Evolutionary conservation across 805 yeast species (phyloP), one percentile per base, ranked within the genome.

Genomic region (Wickerhamiella azymoides): DNA sequence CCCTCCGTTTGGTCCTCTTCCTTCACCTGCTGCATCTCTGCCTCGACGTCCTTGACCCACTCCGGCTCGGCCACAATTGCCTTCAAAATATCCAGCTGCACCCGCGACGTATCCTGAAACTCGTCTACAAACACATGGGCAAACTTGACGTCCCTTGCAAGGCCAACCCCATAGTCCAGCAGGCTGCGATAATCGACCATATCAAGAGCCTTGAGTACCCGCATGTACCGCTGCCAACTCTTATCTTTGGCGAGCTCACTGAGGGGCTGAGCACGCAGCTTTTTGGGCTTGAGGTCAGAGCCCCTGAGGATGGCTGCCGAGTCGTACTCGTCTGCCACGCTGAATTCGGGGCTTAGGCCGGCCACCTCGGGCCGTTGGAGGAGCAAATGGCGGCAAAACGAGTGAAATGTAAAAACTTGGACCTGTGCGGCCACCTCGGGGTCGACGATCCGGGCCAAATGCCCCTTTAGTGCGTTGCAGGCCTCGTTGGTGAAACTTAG

Each of bases 401-500:
- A 76, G 60, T 89, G 98, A 60, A 89, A 89, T 0, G 97, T 92
- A 1, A 96, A 97, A 28, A 88, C 74, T 47, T 79, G 62, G 17
- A 89, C 60, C 0, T 49, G 33, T 40, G n/a, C 30, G 13, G 37
- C 40, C 2, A 13, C 9, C 7, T 24, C 37, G 10, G 26, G 26
- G 10, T 32, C 47, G 14, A 39, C n/a, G n/a, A 40, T n/a, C 4
- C 16, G 9, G 11, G 33, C 25, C 32, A 45, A 32, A 9, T 27
- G 39, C 13, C 19, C 10, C 5, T 26, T 28, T n/a, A 45, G 32
- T 3, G 38, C 40, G 9, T 9, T n/a, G 6, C 46, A 48, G 0
- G 98, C 97, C 55, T 82, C 84, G 54, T 84, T 83, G 10, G 97
- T 89, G 65, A 89, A 89, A 0, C 97, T 88, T 5, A 96, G 84